Percentiles rank a stretch among this genome's conserved stretches.
Conservation (phyloP, 2,329 filamentous ascomycete genomes). For the Hypoxylon sp. region DNA sequence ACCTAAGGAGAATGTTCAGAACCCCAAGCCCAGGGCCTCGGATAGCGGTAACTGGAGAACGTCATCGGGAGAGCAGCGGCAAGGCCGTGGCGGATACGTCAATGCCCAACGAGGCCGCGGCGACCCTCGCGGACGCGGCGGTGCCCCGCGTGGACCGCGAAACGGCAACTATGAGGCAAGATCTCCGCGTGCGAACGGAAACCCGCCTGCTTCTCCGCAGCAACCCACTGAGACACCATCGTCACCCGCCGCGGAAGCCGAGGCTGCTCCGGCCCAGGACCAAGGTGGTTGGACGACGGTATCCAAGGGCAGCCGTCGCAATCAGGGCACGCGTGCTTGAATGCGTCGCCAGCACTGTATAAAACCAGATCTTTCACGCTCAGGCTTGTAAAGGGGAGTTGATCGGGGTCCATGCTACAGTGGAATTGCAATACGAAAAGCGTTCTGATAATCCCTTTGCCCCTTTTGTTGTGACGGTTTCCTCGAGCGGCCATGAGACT, state of each 20-base stretch:
- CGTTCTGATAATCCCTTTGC: constrained; percentile 27
- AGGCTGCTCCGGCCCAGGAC: constrained; percentile 54
- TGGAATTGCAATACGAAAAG: constrained; percentile 38
- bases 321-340: constrained; percentile 31
- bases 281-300: constrained; percentile 74
- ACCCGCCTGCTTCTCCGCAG: constrained; percentile 46
- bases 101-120: constrained; percentile 45
- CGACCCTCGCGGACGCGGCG: constrained; percentile 53
- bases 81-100: constrained; percentile 45
- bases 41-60: constrained; percentile 70
- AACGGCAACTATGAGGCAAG: constrained; percentile 58
- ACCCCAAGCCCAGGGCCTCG: constrained; percentile 61
- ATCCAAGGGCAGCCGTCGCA: constrained; percentile 50
- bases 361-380: constrained; percentile 40
- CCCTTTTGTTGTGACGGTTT: constrained; percentile 30
- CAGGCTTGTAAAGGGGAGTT: constrained; percentile 34
- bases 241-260: constrained; percentile 39
- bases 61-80: constrained; percentile 56
- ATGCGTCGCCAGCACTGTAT: constrained; percentile 33
- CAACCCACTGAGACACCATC: constrained; percentile 46
- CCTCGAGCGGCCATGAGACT: constrained; percentile 19
- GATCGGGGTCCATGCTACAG: constrained; percentile 37
- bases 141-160: constrained; percentile 53
- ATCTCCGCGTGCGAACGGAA: constrained; percentile 58
- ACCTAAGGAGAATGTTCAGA: constrained; percentile 54